phyloP scores from a whole-genome alignment of 768 basidiomycete species.

The Melanogaster broomeanus region DNA sequence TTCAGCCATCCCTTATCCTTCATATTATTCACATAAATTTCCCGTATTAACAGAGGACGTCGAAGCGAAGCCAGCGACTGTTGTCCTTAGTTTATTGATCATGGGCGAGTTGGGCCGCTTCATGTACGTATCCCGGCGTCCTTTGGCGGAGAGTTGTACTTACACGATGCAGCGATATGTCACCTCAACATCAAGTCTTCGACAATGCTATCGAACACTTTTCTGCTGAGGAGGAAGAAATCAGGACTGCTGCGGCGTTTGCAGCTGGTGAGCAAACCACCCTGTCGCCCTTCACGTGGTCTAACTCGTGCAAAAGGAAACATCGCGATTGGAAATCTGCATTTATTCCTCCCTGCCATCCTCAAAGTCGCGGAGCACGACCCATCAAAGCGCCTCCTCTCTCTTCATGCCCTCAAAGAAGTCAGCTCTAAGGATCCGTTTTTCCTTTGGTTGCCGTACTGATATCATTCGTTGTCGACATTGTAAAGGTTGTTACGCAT shows the following conservation, averaged over 20 bases:
- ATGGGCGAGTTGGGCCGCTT: constrained; percentile 93
- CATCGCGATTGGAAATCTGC: constrained; percentile 91
- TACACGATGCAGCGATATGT: constrained; percentile 71
- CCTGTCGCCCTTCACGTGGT: background rate
- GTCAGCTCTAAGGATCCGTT: constrained; percentile 36
- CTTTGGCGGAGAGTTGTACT: background rate
- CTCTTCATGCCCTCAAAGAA: constrained; percentile 93
- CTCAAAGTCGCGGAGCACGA: constrained; percentile 77
- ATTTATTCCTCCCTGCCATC: constrained; percentile 83
- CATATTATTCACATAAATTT: background rate
- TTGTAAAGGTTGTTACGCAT: constrained; percentile 81
- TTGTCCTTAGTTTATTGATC: constrained; percentile 83
- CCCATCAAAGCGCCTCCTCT: constrained; percentile 76
- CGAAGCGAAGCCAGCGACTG: constrained; percentile 63
- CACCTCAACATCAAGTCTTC: constrained; percentile 79
- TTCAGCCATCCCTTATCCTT: background rate
- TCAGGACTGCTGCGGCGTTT: constrained; percentile 90
- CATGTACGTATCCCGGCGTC: constrained; percentile 49
- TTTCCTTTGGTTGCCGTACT: background rate
- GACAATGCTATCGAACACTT: constrained; percentile 72
- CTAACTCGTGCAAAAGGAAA: constrained; percentile 59
- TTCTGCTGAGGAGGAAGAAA: constrained; percentile 77
- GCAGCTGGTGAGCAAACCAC: constrained; percentile 66
- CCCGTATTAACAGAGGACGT: constrained; percentile 38
- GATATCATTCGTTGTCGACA: background rate